phyloP scores from a whole-genome alignment of 2,329 filamentous ascomycete species.

The Fusarium burgessii region DNA sequence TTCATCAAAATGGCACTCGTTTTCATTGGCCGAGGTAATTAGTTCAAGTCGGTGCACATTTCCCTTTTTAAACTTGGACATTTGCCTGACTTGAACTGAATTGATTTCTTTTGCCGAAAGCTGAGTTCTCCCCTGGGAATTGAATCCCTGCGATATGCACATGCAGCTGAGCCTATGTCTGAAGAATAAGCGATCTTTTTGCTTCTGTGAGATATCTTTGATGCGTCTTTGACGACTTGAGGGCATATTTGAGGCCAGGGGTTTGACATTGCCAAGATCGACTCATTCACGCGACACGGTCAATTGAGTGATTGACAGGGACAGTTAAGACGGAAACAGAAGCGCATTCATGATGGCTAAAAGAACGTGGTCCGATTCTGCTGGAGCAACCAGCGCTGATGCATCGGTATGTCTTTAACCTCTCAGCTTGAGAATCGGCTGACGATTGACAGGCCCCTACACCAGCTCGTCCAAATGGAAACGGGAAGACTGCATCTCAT shows the following conservation, averaged over 20 bases:
- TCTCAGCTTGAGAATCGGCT: conserved; percentile 6
- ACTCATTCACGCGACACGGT: conserved; percentile 2
- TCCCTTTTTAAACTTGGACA: conserved; percentile 38
- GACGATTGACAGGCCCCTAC: conserved; percentile 24
- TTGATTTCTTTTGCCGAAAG: conserved; percentile 3
- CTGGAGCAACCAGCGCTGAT: conserved; percentile 16
- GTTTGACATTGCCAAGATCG: background rate
- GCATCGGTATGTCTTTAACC: conserved; percentile 16
- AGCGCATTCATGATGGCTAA: conserved; percentile 34
- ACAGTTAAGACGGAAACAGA: background rate
- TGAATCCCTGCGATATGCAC: background rate
- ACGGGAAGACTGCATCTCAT: conserved; percentile 31
- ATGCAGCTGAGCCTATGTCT: background rate
- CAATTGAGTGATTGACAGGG: background rate
- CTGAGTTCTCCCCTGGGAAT: background rate
- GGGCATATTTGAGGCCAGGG: background rate
- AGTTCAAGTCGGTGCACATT: conserved; percentile 37
- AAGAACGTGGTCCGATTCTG: conserved; percentile 44
- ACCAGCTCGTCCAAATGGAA: conserved; percentile 30
- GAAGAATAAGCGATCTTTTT: background rate
- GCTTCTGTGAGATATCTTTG: background rate
- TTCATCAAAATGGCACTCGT: background rate
- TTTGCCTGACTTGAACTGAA: conserved; percentile 11
- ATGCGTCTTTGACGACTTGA: background rate
- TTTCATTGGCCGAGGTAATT: conserved; percentile 25